These are phyloP conservation scores for Pistacia integerrima DNA, from an alignment of 345 rosid genomes.

Conservation along the genomic window DNA sequence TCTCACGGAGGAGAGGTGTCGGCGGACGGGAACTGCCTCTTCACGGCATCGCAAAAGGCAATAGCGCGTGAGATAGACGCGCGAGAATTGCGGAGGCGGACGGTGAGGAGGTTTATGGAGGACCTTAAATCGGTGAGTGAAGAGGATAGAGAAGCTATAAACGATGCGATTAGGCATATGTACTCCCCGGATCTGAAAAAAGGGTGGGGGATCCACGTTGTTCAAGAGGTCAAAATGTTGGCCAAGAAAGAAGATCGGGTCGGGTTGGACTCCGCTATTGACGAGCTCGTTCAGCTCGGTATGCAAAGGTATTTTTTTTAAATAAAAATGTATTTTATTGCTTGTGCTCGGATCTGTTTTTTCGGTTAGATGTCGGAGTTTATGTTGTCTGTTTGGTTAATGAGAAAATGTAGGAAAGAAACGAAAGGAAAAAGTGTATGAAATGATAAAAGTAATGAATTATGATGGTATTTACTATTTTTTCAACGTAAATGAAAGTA, in stretches of 20 bases:
- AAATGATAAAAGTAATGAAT: neutral
- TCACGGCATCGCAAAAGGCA: slow-evolving; percentile 85
- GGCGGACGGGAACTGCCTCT: slow-evolving; percentile 94
- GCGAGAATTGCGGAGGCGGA: slow-evolving; percentile 62
- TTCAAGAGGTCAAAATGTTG: slow-evolving; percentile 86
- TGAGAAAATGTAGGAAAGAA: slow-evolving; percentile 10
- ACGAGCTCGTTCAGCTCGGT: slow-evolving; percentile 79
- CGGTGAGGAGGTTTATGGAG: slow-evolving; percentile 71
- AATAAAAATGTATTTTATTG: neutral
- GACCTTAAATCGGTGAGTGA: slow-evolving; percentile 66
- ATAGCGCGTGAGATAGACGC: slow-evolving; percentile 83
- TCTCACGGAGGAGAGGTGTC: slow-evolving; percentile 96
- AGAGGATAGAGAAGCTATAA: slow-evolving; percentile 49
- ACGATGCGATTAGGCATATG: slow-evolving; percentile 73
- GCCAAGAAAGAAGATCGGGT: slow-evolving; percentile 76
- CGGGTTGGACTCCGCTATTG: slow-evolving; percentile 70
- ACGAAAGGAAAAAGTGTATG: neutral
- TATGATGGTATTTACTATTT: too few species aligned
- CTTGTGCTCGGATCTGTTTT: neutral
- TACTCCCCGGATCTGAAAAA: slow-evolving; percentile 95
- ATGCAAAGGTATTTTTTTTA: slow-evolving; percentile 67
- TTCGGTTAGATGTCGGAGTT: slow-evolving; percentile 10
- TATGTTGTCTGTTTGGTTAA: slow-evolving; percentile 12
- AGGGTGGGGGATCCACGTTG: slow-evolving; percentile 99
- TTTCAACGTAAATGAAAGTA: too few species aligned